Base-by-base conservation (phyloP, 768 basidiomycete genomes). In the Auricularia cornea region DNA sequence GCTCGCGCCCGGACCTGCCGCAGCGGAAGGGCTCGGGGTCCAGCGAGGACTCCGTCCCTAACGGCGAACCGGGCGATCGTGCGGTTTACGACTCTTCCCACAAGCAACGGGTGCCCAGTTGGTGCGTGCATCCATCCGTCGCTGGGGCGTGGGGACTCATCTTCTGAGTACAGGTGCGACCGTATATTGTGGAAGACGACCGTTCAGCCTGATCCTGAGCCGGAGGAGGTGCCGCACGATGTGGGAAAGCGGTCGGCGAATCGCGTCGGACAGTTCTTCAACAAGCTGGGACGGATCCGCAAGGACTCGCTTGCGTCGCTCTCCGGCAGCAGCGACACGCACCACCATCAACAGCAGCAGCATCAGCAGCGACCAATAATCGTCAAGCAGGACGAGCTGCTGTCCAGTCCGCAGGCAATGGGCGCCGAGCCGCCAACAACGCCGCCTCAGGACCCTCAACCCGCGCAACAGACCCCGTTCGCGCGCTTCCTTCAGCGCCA, bases 151-250 rank as follows among this genome's bases (percentile, higher is more conserved):
- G 29, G 38, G 6, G 16, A 12, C 29, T 54, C 54, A 30, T 52
- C 48, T 60, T 54, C 30, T 54, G 63, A 40, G 32, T 30, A 63
- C 60, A 90, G 89, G 89, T 93, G 91, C 69, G 91, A 93, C 71
- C 84, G 91, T 23, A 89, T 93, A 54, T 74, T 93, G 3, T 92
- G 86, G 85, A 93, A 91, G 72, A 81, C 88, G 4, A 91, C 87
- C 0, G 78, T 89, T 29, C 70, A 76, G 32, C 81, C 80, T 18
- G 79, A 79, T 14, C 73, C 75, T 1, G 76, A 79, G 29, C 71
- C 75, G 10, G 80, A 78, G 38, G 76, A 18, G 77, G 11, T 74
- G 75, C n/a, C 33, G 71, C 59, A 68, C 70, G 40, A 67, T 70
- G 51, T 54, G 69, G 60, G 59, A 70, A 52, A 70, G 77, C 40